Base-by-base conservation (phyloP, 192 early-diverging fungal genomes). In the Backusella tarrabulga region DNA sequence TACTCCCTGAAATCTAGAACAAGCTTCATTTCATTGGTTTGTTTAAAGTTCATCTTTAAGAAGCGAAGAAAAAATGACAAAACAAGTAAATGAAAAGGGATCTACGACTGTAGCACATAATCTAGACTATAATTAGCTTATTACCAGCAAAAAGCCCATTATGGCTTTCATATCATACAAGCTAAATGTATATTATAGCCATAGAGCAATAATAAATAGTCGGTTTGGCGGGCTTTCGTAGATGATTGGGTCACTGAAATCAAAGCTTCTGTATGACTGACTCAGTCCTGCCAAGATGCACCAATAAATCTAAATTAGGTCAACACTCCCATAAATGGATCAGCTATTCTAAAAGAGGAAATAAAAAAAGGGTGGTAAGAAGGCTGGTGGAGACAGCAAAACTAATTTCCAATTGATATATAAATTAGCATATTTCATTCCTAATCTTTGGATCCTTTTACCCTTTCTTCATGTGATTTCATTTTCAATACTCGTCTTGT, bases 1-100 rank as follows among this genome's bases (percentile, higher is more conserved):
- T n/a, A 63, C 56, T 63, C 56, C 56, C 56, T 63, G 56, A 63
- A 63, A 29, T 63, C 56, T 29, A 63, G 56, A 63, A 29, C 56
- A 63, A 63, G 29, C 9, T 3, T 14, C 6, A 3, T 63, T 63
- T 26, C 12, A 63, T 63, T 63, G 56, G 56, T 63, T 29, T 63
- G 56, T 63, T 63, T 63, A 29, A 63, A 63, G 11, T 26, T 29
- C 56, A 63, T 29, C 56, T 63, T 63, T 29, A 63, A 63, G 56
- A 63, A 63, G 23, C 56, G 56, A 26, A 63, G 14, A 6, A 63
- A 9, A 14, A 23, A 26, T 29, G 56, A 26, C 21, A 63, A 63
- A 63, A 63, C 26, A 63, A 29, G 56, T 63, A 63, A 29, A 63
- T 29, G 9, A 29, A 63, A 63, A 26, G 26, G 56, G 56, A 63